phyloP scores from a whole-genome alignment of 2,329 filamentous ascomycete genomes.

The Beauveria brongniartii region DNA sequence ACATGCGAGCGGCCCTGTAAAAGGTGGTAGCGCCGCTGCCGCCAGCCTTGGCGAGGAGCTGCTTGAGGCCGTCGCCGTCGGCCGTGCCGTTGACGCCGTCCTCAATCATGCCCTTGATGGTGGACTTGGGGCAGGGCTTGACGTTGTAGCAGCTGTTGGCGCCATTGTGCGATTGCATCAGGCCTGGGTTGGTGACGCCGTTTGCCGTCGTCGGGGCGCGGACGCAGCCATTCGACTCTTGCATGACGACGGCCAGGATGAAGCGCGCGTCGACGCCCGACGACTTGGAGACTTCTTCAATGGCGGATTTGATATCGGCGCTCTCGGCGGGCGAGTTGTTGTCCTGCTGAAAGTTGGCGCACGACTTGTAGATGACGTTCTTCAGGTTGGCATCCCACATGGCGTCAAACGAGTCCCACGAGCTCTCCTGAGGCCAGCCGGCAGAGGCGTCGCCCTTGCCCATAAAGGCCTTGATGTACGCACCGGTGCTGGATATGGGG shows the following conservation, averaged over 20 bases:
- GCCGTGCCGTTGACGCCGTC: conserved; percentile 35
- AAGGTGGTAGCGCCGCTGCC: conserved; percentile 27
- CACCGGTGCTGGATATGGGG: background rate
- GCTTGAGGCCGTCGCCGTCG: conserved; percentile 33
- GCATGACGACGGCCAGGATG: conserved; percentile 35
- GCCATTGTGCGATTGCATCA: conserved; percentile 32
- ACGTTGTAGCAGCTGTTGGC: conserved; percentile 26
- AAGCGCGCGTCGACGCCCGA: conserved; percentile 30
- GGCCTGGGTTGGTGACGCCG: conserved; percentile 33
- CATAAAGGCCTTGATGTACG: conserved; percentile 19
- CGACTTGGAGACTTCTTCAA: conserved; percentile 22
- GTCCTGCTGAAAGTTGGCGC: conserved; percentile 3
- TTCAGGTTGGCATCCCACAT: conserved; percentile 19
- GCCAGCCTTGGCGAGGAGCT: conserved; percentile 24
- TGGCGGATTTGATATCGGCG: conserved; percentile 22
- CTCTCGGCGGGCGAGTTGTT: conserved; percentile 18
- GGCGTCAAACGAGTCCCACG: conserved; percentile 21
- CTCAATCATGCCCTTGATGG: conserved; percentile 23
- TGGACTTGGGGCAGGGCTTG: conserved; percentile 19
- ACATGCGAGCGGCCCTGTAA: conserved; percentile 39
- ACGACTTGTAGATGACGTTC: conserved; percentile 15
- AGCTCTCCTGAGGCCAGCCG: conserved; percentile 21
- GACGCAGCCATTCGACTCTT: conserved; percentile 37
- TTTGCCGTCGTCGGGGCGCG: conserved; percentile 31
- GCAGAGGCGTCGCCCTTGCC: conserved; percentile 20